Base-by-base conservation (phyloP, 192 early-diverging fungal genomes). In the Backusella parvicylindrica region DNA sequence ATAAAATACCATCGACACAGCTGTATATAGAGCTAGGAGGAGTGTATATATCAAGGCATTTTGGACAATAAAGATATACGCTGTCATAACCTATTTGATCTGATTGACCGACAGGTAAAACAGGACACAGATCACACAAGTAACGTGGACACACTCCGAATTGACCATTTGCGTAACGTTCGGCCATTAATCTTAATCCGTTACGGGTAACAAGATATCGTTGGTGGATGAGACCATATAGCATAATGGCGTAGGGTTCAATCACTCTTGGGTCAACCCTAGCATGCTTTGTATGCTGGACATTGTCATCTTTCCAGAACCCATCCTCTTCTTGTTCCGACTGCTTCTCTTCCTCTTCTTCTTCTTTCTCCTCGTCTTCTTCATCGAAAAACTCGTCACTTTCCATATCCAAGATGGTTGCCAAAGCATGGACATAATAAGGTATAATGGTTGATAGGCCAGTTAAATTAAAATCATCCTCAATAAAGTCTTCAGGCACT, bases 381-480 rank as follows among this genome's bases (percentile, higher is more conserved):
- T 79, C 73, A 18, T 74, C 68, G 60, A 71, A 65, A 15, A 64
- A 64, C 23, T 79, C 78, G 12, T 33, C 73, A 67, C 56, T 35
- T 68, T 95, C 93, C 32, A 88, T 84, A 86, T 99, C 96, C 70
- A 99, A 84, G 64, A 99, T 96, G 88, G 94, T 95, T 76, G 97
- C 95, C 16, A 99, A 84, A 1, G 96, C 96, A 77, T 96, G 92
- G 68, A 91, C 83, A 82, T 96, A 98, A 74, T 91, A 91, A 30
- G 93, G 92, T 2, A 99, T 92, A 13, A 89, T 79, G 16, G 87
- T 85, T 73, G 85, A 87, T 32, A 99, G 88, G 53, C 97, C 97
- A n/a, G 95, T 97, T 70, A 99, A 82, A 81, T 99, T 99, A 81
- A 99, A 99, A 75, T 98, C 96, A 80, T 99, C 97, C 75, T 95